Evolutionary conservation across 192 early-diverging fungal genomes (phyloP).

Genomic region (Chytriomyces hyalinus): DNA sequence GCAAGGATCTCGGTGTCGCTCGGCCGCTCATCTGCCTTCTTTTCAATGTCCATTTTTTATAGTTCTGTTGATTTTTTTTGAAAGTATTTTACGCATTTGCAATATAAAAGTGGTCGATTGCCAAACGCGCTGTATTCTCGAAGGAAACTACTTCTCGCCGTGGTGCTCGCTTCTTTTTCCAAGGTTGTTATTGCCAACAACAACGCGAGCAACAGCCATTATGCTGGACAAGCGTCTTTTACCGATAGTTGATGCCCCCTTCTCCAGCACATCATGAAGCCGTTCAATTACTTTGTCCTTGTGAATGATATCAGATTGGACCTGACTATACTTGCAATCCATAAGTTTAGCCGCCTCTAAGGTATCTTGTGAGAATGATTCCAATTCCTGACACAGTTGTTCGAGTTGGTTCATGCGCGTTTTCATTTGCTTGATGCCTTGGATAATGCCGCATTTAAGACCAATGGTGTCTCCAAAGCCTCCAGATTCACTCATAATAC

Average conservation of each 20-base stretch:
- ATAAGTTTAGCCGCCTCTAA: slow-evolving; percentile 8
- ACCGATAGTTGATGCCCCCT: slow-evolving; percentile 24
- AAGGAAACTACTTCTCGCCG: not conserved
- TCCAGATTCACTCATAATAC: too few relatives aligned
- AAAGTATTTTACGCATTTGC: not conserved
- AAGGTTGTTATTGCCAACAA: not conserved
- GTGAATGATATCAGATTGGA: not conserved
- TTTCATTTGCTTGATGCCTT: not conserved
- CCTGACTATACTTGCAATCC: slow-evolving; percentile 15
- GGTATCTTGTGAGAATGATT: slow-evolving; percentile 9
- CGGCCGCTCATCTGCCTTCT: slow-evolving; percentile 34
- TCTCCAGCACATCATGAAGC: slow-evolving; percentile 17
- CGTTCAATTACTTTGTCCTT: slow-evolving; percentile 23
- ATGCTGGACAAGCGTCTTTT: not conserved
- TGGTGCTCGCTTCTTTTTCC: not conserved
- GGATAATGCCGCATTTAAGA: not conserved
- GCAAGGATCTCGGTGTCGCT: slow-evolving; percentile 56
- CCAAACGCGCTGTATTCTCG: not conserved
- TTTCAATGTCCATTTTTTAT: not conserved
- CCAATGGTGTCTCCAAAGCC: not conserved
- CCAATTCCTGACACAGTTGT: slow-evolving; percentile 21
- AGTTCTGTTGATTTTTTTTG: not conserved
- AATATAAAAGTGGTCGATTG: not conserved
- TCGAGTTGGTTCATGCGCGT: slow-evolving; percentile 11
- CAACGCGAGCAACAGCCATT: slow-evolving; percentile 7